Percentiles rank a stretch among this genome's conserved stretches.
Conservation (phyloP, 2,329 filamentous ascomycete species). For the Botrytis aclada region DNA sequence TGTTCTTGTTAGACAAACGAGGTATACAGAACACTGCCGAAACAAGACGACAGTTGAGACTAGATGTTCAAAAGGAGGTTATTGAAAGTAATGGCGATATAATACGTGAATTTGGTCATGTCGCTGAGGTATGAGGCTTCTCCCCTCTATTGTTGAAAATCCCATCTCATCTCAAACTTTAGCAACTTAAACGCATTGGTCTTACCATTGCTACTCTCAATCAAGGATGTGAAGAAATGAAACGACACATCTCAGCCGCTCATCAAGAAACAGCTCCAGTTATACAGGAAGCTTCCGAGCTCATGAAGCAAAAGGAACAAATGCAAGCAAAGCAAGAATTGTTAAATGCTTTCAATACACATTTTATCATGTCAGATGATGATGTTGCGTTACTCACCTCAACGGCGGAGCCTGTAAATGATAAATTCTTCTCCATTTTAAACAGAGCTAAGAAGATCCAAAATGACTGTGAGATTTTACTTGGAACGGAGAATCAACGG, state of each 20-base stretch:
- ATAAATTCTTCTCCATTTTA: slow-evolving; percentile 76
- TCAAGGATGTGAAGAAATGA: slow-evolving; percentile 75
- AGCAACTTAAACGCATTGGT: slow-evolving; percentile 87
- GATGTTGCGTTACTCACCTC: slow-evolving; percentile 75
- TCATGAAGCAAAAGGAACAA: slow-evolving; percentile 70
- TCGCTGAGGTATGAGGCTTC: slow-evolving; percentile 69
- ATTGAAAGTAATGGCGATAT: slow-evolving; percentile 90
- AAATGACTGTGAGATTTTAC: slow-evolving; percentile 80
- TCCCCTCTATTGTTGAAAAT: neutral
- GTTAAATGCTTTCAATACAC: slow-evolving; percentile 70
- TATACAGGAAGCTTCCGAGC: slow-evolving; percentile 69
- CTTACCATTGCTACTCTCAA: slow-evolving; percentile 75
- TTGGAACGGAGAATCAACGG: slow-evolving; percentile 86
- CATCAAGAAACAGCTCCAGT: slow-evolving; percentile 71
- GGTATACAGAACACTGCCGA: slow-evolving; percentile 71
- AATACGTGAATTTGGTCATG: slow-evolving; percentile 80
- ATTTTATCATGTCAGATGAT: slow-evolving; percentile 82
- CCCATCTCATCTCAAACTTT: slow-evolving; percentile 33
- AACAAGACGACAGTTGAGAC: slow-evolving; percentile 71
- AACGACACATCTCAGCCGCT: slow-evolving; percentile 70
- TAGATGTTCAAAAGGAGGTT: slow-evolving; percentile 87
- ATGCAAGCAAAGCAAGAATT: slow-evolving; percentile 78
- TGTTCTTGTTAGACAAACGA: slow-evolving; percentile 73
- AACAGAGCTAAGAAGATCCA: slow-evolving; percentile 81
- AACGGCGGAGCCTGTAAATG: slow-evolving; percentile 77